Evolutionary conservation across 2,329 filamentous ascomycete species (phyloP), one percentile per base, ranked within the genome.

Genomic region (Penicillium sp.): DNA sequence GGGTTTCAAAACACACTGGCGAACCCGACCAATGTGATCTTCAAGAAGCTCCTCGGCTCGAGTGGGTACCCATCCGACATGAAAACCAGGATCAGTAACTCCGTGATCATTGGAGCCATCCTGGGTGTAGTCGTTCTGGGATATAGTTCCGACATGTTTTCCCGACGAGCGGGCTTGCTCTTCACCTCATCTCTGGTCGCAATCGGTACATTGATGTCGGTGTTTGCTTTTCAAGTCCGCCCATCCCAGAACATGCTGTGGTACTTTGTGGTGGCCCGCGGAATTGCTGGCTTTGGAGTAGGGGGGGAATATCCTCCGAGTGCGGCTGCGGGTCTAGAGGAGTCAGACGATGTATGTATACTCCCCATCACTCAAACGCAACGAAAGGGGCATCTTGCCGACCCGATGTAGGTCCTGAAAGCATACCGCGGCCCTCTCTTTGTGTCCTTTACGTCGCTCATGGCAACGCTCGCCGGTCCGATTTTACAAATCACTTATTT

Each of bases 241-340:
- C 54, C 57, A 7, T 54, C 52, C 1, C 3, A 49, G 6, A 58
- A 63, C 10, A 64, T 67, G 60, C 45, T 68, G 6, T 68, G 64
- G 64, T 67, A 55, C 39, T 57, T 68, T 26, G 62, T 63, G 7
- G 45, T 65, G 1, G 63, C 62, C 5, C 59, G 65, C 3, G 65
- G 64, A 0, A 63, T 67, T 18, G 56, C 60, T 18, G 65, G 65
- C 0, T 64, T 67, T 9, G 65, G 64, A 3, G 63, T 66, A 3
- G 64, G 64, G 0, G 64, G 63, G 3, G 63, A 68, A 48, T 66
- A 66, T 41, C 64, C 64, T 18, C 57, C 62, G 1, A 62, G 61
- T n/a, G 63, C 64, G 2, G 62, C 63, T 2, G 64, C 64, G 2
- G 64, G 62, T 0, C 47, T 67, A 4, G 64, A 67, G 38, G 61